phyloP scores from a whole-genome alignment of 768 basidiomycete genomes.

The Agrocybe praecox region DNA sequence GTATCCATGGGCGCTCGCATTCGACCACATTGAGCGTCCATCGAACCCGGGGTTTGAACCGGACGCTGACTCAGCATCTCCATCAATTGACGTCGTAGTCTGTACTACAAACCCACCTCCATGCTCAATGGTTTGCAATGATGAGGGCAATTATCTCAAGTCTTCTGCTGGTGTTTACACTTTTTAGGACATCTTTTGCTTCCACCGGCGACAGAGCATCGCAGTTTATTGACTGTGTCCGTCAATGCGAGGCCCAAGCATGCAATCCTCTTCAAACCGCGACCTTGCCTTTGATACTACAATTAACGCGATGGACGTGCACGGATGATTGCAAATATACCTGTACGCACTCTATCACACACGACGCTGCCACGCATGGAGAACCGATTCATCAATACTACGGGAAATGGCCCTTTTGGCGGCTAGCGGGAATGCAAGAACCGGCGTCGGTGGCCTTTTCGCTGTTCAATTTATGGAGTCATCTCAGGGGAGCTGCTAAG shows the following conservation, averaged over 20 bases:
- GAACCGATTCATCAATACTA: slow-evolving; percentile 73
- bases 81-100: too few relatives aligned
- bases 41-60: too few relatives aligned
- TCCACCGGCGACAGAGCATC: slow-evolving; percentile 67
- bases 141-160: not conserved
- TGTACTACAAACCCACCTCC: too few relatives aligned
- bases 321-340: slow-evolving; percentile 84
- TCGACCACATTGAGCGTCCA: too few relatives aligned
- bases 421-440: slow-evolving; percentile 89
- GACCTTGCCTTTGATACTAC: slow-evolving; percentile 53
- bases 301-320: slow-evolving; percentile 86
- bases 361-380: slow-evolving; percentile 46
- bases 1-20: too few relatives aligned
- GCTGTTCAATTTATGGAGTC: slow-evolving; percentile 79
- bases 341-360: slow-evolving; percentile 84
- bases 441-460: slow-evolving; percentile 92
- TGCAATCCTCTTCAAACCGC: slow-evolving; percentile 37
- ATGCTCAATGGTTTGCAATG: not conserved
- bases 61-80: too few relatives aligned
- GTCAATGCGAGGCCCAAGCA: slow-evolving; percentile 38
- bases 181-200: slow-evolving; percentile 30
- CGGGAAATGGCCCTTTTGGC: slow-evolving; percentile 98
- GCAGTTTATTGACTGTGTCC: slow-evolving; percentile 55
- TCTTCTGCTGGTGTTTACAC: not conserved
- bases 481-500: slow-evolving; percentile 59